Conservation (phyloP, 345 rosid genomes). For the Euclidium syriacum region DNA sequence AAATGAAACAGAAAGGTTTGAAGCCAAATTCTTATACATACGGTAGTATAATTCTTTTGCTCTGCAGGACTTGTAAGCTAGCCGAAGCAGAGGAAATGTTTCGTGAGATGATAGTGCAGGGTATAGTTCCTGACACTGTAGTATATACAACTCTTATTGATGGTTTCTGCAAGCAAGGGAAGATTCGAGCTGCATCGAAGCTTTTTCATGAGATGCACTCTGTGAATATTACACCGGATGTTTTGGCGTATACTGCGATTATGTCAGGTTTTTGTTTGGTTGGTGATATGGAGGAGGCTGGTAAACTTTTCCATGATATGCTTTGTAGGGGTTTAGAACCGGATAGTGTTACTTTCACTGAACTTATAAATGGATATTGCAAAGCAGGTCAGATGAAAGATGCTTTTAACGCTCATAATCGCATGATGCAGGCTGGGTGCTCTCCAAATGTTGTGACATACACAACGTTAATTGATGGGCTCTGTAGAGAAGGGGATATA, state of each 20-base stretch:
- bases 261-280: slow-evolving; percentile 64
- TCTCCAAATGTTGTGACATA: slow-evolving; percentile 81
- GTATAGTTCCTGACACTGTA: slow-evolving; percentile 57
- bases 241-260: slow-evolving; percentile 65
- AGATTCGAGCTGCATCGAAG: slow-evolving; percentile 44
- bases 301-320: slow-evolving; percentile 60
- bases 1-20: slow-evolving; percentile 58
- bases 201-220: slow-evolving; percentile 58
- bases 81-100: slow-evolving; percentile 57
- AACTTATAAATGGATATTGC: slow-evolving; percentile 85
- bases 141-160: slow-evolving; percentile 75
- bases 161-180: slow-evolving; percentile 67
- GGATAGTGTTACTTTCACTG: slow-evolving; percentile 69
- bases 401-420: slow-evolving; percentile 76
- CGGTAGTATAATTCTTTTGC: slow-evolving; percentile 56
- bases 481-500: slow-evolving; percentile 75
- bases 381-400: slow-evolving; percentile 61
- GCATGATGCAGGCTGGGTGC: slow-evolving; percentile 64
- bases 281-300: slow-evolving; percentile 66
- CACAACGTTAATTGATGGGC: slow-evolving; percentile 78
- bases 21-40: slow-evolving; percentile 74
- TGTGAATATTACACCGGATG: slow-evolving; percentile 49
- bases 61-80: slow-evolving; percentile 49
- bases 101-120: slow-evolving; percentile 56
- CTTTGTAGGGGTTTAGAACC: slow-evolving; percentile 50